Evolutionary conservation across 31 red algal species (phyloP).

Genomic region (Endocladia muricata): DNA sequence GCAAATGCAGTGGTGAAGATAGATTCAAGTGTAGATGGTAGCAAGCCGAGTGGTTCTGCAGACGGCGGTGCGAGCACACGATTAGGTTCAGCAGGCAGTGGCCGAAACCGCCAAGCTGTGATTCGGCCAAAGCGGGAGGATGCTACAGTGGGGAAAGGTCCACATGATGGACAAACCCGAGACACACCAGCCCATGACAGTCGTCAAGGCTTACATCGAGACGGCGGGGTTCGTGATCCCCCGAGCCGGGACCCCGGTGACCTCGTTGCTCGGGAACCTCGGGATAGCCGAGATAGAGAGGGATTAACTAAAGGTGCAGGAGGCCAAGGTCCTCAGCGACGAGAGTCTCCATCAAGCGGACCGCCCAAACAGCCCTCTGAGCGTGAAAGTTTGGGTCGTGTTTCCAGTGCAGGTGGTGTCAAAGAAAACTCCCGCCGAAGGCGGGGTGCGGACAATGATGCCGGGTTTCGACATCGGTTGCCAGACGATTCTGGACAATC

Average conservation of each 20-base stretch:
- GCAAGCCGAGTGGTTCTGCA: too few species aligned
- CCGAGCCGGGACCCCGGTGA: background rate
- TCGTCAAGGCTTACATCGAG: too few species aligned
- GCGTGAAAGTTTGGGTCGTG: background rate
- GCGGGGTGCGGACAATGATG: background rate
- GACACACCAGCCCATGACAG: too few species aligned
- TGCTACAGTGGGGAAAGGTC: too few species aligned
- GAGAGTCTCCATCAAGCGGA: background rate
- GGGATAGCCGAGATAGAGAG: background rate
- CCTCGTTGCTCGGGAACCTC: too few species aligned
- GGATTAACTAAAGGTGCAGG: background rate
- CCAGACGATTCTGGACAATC: background rate
- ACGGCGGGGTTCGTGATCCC: background rate
- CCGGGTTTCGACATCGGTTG: background rate
- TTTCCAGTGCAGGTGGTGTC: background rate
- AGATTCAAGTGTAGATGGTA: too few species aligned
- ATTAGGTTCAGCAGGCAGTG: too few species aligned
- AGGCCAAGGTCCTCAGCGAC: background rate
- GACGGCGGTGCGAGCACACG: too few species aligned
- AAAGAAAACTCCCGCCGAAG: slow-evolving; percentile 5
- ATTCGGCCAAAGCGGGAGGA: too few species aligned
- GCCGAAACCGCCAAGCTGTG: too few species aligned
- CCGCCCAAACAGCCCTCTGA: background rate
- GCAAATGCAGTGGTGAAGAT: too few species aligned
- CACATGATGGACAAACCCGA: too few species aligned